A percentile compares a stretch with the other conserved stretches of the same genome.
phyloP scores from a whole-genome alignment of 139 green algal genomes.

The Chlorella ohadii region DNA sequence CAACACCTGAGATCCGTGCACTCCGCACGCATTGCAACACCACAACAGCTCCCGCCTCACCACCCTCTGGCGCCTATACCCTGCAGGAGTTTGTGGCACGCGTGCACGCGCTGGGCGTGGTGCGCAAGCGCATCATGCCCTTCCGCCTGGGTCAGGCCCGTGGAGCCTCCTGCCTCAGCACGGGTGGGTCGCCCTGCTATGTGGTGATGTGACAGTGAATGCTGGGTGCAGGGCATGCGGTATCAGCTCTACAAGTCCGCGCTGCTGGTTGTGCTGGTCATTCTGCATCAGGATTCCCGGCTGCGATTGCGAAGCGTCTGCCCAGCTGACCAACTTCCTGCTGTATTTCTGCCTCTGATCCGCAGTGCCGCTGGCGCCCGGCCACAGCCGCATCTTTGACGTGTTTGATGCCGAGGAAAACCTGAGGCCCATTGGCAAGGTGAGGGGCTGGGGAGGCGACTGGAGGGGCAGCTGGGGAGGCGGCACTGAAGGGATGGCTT shows the following conservation, averaged over 20 bases:
- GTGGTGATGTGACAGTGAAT: too few relatives aligned
- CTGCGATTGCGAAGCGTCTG: too few relatives aligned
- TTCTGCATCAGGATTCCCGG: too few relatives aligned
- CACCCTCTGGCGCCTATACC: too few relatives aligned
- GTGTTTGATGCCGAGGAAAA: slow-evolving; percentile 7
- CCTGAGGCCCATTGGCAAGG: slow-evolving; percentile 1
- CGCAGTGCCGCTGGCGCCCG: background rate
- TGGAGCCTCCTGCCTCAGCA: slow-evolving; percentile 3
- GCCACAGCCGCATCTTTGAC: slow-evolving; percentile 9
- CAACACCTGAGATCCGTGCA: background rate
- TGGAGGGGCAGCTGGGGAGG: too few relatives aligned
- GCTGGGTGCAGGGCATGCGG: too few relatives aligned
- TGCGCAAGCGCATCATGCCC: slow-evolving; percentile 23
- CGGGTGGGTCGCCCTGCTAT: background rate
- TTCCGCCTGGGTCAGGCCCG: slow-evolving; percentile 5
- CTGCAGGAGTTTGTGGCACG: slow-evolving; percentile 23
- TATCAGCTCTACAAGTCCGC: too few relatives aligned
- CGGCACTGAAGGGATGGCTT: too few relatives aligned
- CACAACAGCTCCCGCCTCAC: too few relatives aligned
- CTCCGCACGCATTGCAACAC: too few relatives aligned
- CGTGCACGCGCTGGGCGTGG: slow-evolving; percentile 5
- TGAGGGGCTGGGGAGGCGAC: background rate
- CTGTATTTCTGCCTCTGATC: background rate
- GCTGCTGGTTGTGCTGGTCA: too few relatives aligned
- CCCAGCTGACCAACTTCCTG: too few relatives aligned